Evolutionary conservation across 2,329 filamentous ascomycete genomes (phyloP), one percentile per base, ranked within the genome.

Genomic region (Trichoderma sp.): DNA sequence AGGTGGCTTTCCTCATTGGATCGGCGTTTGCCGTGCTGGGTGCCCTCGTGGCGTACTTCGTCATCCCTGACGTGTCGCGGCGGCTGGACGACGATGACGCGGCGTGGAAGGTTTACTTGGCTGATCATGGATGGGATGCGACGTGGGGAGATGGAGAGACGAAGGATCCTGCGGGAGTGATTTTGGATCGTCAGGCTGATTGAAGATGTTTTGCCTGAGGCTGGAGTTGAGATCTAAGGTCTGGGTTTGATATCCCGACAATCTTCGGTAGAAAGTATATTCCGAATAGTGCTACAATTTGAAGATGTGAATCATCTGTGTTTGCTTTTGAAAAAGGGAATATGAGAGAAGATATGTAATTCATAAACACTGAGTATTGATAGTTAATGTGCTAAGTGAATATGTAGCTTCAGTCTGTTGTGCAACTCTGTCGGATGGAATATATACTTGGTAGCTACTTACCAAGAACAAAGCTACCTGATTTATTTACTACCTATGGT

Each of bases 1-100:
- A 86, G 70, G 84, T 81, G 0, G 83, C 83, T 0, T 87, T 88
- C 72, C 77, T 88, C 20, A 85, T 88, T 69, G 86, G 85, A 0
- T 82, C 83, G 1, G 85, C 78, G 0, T 87, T 88, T 75, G 83
- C 84, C 0, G 78, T 84, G 0, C 75, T 85, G 12, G 64, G 53
- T 3, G 55, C 28, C 23, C 55, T 76, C 17, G 69, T 75, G 30
- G 74, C 74, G 4, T 74, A 57, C n/a, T 76, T 76, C 59, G 74
- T 76, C 57, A 76, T 76, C 43, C 73, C 74, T 15, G 76, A 79
- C 36, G 78, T 76, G 39, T 78, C 76, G 23, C 71, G 74, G 15
- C 67, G 71, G 9, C 70, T 79, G 6, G 76, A 78, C 13, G 76
- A 79, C 39, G 77, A 79, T 23, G 78, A 79, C 62, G 77, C 74